Percentiles rank a stretch among this genome's conserved stretches.
These are phyloP conservation scores for Podospora pseudopauciseta DNA, from an alignment of 495 filamentous ascomycete genomes.

Conservation along the genomic window DNA sequence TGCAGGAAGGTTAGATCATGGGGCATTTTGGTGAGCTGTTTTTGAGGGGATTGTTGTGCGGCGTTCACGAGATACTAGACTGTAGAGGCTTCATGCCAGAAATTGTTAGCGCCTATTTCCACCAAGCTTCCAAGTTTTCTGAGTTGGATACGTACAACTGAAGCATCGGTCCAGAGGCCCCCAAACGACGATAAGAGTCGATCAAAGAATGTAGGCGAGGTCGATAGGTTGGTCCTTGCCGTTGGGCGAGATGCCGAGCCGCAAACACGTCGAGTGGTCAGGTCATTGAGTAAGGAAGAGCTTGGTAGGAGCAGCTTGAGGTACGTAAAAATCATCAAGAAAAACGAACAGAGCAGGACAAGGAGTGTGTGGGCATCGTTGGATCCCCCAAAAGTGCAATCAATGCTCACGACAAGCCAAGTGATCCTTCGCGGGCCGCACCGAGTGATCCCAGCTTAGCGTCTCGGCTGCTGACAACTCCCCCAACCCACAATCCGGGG, in stretches of 20 bases:
- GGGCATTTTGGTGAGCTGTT: background rate
- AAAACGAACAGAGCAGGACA: background rate
- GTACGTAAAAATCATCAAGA: background rate
- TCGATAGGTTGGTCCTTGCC: too few relatives aligned
- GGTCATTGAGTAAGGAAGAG: too few relatives aligned
- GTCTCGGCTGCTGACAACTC: background rate
- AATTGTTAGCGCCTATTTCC: background rate
- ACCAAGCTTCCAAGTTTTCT: background rate
- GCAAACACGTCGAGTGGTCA: too few relatives aligned
- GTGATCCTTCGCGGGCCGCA: background rate
- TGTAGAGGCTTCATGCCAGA: background rate
- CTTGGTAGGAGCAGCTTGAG: too few relatives aligned
- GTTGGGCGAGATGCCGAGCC: too few relatives aligned
- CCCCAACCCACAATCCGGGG: background rate
- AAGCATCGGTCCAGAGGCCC: background rate
- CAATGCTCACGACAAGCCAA: background rate
- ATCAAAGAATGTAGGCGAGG: too few relatives aligned
- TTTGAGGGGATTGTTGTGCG: background rate
- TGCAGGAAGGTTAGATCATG: background rate
- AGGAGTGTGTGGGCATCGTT: background rate
- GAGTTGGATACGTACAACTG: background rate
- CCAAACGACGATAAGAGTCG: too few relatives aligned
- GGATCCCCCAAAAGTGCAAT: background rate
- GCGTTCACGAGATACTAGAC: background rate
- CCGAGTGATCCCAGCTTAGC: background rate